A percentile compares a stretch with the other conserved stretches of the same genome.
Conservation (phyloP, 2,329 filamentous ascomycete genomes). For the Colletotrichum sp. region DNA sequence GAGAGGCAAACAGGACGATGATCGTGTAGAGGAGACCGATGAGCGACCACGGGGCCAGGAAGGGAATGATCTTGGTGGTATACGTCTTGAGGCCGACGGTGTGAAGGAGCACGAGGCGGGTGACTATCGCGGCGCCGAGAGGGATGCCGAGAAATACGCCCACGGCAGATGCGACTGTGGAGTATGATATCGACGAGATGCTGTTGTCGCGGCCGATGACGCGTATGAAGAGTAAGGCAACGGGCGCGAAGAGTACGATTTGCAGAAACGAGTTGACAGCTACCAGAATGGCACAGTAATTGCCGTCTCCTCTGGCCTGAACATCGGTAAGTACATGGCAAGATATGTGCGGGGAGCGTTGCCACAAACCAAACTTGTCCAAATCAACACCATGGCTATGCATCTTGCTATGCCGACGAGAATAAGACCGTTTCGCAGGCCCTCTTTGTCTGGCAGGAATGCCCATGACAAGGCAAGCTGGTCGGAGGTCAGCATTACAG, state of each 20-base stretch:
- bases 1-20: slow-evolving; percentile 82
- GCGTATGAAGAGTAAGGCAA: slow-evolving; percentile 73
- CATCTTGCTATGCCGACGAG: slow-evolving; percentile 85
- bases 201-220: slow-evolving; percentile 63
- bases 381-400: slow-evolving; percentile 84
- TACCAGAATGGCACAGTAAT: slow-evolving; percentile 85
- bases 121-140: slow-evolving; percentile 79
- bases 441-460: slow-evolving; percentile 64
- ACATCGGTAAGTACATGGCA: neutral
- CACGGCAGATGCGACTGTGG: slow-evolving; percentile 77
- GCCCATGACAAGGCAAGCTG: slow-evolving; percentile 73
- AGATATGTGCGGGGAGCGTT: neutral
- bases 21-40: slow-evolving; percentile 89
- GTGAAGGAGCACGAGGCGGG: slow-evolving; percentile 66
- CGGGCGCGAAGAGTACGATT: slow-evolving; percentile 74
- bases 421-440: slow-evolving; percentile 71
- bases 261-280: slow-evolving; percentile 78
- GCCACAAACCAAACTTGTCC: slow-evolving; percentile 61
- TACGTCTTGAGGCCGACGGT: slow-evolving; percentile 66
- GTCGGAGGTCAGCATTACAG: neutral
- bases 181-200: slow-evolving; percentile 56
- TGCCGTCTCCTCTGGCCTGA: slow-evolving; percentile 72
- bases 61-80: slow-evolving; percentile 71
- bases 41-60: slow-evolving; percentile 75
- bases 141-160: slow-evolving; percentile 87